Percentiles rank a stretch among this genome's conserved stretches.
Conservation (phyloP, 352 stramenopile genomes). For the Phytophthora megakarya region DNA sequence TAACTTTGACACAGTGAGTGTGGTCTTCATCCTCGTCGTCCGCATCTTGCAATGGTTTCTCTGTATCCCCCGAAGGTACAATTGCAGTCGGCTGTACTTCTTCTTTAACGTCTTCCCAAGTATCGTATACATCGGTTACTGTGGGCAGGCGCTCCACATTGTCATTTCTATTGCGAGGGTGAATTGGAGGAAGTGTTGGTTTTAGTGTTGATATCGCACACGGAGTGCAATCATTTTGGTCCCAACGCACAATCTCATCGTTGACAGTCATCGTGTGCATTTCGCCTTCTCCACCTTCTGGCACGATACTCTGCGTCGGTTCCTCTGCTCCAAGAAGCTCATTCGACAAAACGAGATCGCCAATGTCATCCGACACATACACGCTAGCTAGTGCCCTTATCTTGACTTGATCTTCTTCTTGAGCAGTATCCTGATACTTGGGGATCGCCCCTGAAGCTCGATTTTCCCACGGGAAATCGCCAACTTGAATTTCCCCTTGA, state of each 20-base stretch:
- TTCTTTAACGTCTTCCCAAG: slow-evolving; percentile 17
- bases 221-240: slow-evolving; percentile 25
- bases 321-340: slow-evolving; percentile 2
- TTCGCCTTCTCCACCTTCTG: background rate
- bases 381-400: background rate
- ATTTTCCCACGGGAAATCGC: background rate
- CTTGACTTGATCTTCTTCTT: background rate
- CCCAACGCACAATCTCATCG: slow-evolving; percentile 18
- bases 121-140: slow-evolving; percentile 10
- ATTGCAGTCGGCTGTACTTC: background rate
- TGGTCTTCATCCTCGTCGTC: background rate
- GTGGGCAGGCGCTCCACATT: slow-evolving; percentile 12
- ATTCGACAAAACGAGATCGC: background rate
- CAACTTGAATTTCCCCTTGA: background rate
- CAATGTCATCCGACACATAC: too few species aligned
- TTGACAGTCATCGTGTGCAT: background rate
- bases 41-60: background rate
- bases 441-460: too few species aligned
- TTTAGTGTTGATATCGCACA: slow-evolving; percentile 25
- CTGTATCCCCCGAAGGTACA: background rate
- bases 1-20: slow-evolving; percentile 16
- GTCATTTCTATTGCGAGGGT: slow-evolving; percentile 14
- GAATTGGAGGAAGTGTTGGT: slow-evolving; percentile 12
- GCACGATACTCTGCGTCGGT: background rate
- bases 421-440: too few species aligned